These are phyloP conservation scores for Boletus semigastroideus DNA, from an alignment of 1,284 basidiomycete genomes.

Conservation along the genomic window DNA sequence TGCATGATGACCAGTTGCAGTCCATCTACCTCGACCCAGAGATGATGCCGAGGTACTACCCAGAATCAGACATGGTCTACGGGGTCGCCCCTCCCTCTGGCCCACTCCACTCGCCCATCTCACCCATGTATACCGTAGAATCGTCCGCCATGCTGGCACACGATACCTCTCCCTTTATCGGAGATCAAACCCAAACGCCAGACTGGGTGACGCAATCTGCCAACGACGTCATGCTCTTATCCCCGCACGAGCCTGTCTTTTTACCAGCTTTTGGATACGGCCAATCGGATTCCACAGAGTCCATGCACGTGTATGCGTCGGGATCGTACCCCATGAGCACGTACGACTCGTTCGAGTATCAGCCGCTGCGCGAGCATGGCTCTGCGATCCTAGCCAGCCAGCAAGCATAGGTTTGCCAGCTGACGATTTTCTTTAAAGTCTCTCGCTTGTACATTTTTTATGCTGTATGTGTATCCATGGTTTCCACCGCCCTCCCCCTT, in stretches of 20 bases:
- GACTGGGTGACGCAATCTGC: slow-evolving; percentile 17
- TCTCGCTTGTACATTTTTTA: slow-evolving; percentile 27
- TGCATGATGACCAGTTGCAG: slow-evolving; percentile 28
- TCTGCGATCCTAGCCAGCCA: slow-evolving; percentile 16
- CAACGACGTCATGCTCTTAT: slow-evolving; percentile 19
- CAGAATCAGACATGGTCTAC: slow-evolving; percentile 20
- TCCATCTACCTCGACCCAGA: slow-evolving; percentile 26
- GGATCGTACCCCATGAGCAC: slow-evolving; percentile 19
- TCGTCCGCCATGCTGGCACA: slow-evolving; percentile 9
- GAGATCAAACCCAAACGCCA: slow-evolving; percentile 1
- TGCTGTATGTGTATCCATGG: slow-evolving; percentile 29
- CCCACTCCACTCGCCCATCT: slow-evolving; percentile 15
- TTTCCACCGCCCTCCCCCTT: background rate
- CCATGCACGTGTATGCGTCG: slow-evolving; percentile 18
- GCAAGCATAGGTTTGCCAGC: slow-evolving; percentile 17
- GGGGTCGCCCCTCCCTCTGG: slow-evolving; percentile 4
- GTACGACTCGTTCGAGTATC: slow-evolving; percentile 36
- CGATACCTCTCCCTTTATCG: slow-evolving; percentile 17
- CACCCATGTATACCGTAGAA: slow-evolving; percentile 24
- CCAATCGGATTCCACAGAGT: slow-evolving; percentile 21
- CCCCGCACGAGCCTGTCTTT: slow-evolving; percentile 21
- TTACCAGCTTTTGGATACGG: slow-evolving; percentile 20
- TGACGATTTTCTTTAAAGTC: background rate
- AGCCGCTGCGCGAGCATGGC: slow-evolving; percentile 31
- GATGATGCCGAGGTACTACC: slow-evolving; percentile 24